A percentile compares a stretch with the other conserved stretches of the same genome.
phyloP scores from a whole-genome alignment of 192 early-diverging fungal genomes.

The Linnemannia schmuckeri region DNA sequence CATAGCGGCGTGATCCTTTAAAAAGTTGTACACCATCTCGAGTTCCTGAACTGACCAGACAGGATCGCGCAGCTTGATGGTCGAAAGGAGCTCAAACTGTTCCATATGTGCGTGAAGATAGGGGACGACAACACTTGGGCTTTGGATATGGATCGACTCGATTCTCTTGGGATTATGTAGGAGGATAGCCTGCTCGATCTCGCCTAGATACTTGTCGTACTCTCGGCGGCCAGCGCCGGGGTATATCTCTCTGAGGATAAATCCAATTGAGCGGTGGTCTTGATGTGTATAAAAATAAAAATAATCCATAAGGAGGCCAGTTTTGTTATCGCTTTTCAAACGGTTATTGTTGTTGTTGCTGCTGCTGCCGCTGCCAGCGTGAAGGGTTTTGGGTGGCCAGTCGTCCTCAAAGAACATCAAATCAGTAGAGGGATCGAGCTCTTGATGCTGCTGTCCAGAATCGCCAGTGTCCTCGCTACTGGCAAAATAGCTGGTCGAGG shows the following conservation, averaged over 20 bases:
- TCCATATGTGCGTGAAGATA: slow-evolving; percentile 10
- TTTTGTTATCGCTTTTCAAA: neutral
- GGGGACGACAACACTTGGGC: slow-evolving; percentile 11
- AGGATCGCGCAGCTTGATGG: slow-evolving; percentile 26
- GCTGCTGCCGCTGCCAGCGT: neutral
- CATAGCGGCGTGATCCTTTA: slow-evolving; percentile 18
- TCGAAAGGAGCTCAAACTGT: slow-evolving; percentile 18
- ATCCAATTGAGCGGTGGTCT: slow-evolving; percentile 26
- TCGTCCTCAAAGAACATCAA: neutral
- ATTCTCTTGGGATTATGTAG: slow-evolving; percentile 25
- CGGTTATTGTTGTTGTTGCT: neutral
- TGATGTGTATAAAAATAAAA: slow-evolving; percentile 35
- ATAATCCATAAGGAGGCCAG: slow-evolving; percentile 35
- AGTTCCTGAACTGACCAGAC: slow-evolving; percentile 27
- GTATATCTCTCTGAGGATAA: slow-evolving; percentile 24
- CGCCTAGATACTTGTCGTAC: slow-evolving; percentile 28
- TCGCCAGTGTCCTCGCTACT: neutral
- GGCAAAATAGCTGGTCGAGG: neutral
- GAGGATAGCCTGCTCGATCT: slow-evolving; percentile 35
- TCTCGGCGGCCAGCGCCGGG: slow-evolving; percentile 42
- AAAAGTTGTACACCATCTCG: slow-evolving; percentile 23
- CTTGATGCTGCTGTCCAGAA: neutral
- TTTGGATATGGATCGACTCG: slow-evolving; percentile 26
- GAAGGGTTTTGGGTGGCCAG: neutral
- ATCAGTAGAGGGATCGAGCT: neutral